Evolutionary conservation across 352 stramenopile species (phyloP).

Genomic region (Pythium plurisporium): DNA sequence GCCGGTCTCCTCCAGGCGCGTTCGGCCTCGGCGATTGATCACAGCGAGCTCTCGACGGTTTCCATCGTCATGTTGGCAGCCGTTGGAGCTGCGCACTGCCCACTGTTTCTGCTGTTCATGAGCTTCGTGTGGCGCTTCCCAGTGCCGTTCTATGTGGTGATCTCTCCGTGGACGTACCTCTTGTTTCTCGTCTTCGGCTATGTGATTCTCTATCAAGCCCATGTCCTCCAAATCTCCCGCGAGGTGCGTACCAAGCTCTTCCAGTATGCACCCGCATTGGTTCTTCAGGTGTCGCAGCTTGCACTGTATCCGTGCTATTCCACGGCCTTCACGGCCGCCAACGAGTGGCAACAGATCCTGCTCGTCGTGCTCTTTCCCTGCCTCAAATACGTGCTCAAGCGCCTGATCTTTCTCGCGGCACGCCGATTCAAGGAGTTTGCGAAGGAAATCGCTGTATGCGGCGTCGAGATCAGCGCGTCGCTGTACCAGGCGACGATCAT

Average conservation of each 20-base stretch:
- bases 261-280: too few relatives aligned
- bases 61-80: background rate
- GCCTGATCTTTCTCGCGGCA: background rate
- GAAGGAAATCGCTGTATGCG: slow-evolving; percentile 4
- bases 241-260: too few relatives aligned
- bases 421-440: background rate
- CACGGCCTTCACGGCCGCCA: background rate
- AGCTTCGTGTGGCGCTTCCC: background rate
- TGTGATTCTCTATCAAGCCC: too few relatives aligned
- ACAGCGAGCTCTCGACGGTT: background rate
- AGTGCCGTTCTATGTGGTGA: too few relatives aligned
- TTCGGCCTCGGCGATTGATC: background rate
- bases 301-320: slow-evolving; percentile 6
- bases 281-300: slow-evolving; percentile 10
- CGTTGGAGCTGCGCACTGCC: background rate
- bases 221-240: too few relatives aligned
- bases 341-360: background rate
- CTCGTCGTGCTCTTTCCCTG: background rate
- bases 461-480: slow-evolving; percentile 11
- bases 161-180: background rate
- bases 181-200: background rate
- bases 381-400: slow-evolving; percentile 9
- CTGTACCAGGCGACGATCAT: slow-evolving; percentile 22
- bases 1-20: background rate
- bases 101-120: background rate